phyloP scores from a whole-genome alignment of 495 filamentous ascomycete genomes.

The Neurospora hispaniola region DNA sequence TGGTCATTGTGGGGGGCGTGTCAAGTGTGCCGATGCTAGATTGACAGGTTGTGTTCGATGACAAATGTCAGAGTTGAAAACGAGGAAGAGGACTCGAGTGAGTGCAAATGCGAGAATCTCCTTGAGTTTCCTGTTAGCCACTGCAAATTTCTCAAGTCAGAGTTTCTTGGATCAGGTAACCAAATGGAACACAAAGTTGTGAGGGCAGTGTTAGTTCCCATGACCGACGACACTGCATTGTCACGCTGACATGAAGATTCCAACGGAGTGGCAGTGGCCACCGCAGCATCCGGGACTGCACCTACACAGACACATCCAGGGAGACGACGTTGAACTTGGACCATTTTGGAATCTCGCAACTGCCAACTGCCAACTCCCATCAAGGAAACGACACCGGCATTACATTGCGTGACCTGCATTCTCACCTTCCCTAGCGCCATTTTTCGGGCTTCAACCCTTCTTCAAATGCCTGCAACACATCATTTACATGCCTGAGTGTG shows the following conservation, averaged over 20 bases:
- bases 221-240: neutral
- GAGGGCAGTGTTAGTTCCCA: neutral
- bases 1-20: conserved; percentile 15
- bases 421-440: neutral
- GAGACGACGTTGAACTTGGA: neutral
- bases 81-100: neutral
- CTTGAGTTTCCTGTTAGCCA: neutral
- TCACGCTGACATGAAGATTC: neutral
- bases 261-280: neutral
- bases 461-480: neutral
- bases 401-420: neutral
- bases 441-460: neutral
- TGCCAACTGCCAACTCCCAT: neutral
- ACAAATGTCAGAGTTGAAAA: neutral
- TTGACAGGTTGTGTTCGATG: conserved; percentile 3
- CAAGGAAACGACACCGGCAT: neutral
- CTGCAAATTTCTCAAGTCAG: too few relatives aligned
- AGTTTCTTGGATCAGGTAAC: too few relatives aligned
- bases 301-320: neutral
- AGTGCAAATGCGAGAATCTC: neutral
- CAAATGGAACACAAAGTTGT: neutral
- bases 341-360: neutral
- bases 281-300: neutral
- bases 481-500: neutral
- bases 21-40: conserved; percentile 1